A percentile compares a stretch with the other conserved stretches of the same genome.
Conservation (phyloP, 2,329 filamentous ascomycete species). For the Clonostachys byssicola region DNA sequence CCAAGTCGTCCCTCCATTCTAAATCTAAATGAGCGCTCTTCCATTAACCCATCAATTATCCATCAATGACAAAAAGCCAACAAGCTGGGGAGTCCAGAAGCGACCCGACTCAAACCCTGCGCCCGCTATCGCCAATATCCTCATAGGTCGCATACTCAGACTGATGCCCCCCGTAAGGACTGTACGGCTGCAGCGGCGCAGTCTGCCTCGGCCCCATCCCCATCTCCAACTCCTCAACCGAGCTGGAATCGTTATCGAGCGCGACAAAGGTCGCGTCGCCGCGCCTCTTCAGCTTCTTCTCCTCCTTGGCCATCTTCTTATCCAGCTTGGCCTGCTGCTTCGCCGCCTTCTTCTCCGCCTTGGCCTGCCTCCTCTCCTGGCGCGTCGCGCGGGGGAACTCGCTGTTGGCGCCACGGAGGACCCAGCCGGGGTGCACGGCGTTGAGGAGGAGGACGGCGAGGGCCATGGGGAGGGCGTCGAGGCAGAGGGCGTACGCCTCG, state of each 20-base stretch:
- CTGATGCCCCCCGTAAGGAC: too few species aligned
- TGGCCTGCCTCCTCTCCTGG: slow-evolving; percentile 29
- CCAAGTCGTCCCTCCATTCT: too few species aligned
- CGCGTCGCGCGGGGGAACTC: slow-evolving; percentile 28
- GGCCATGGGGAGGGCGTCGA: slow-evolving; percentile 53
- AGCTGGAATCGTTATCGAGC: background rate
- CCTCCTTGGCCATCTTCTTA: background rate
- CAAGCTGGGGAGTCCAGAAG: too few species aligned
- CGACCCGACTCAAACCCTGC: too few species aligned
- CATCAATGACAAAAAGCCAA: too few species aligned
- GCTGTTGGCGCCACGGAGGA: slow-evolving; percentile 33
- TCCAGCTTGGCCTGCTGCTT: background rate
- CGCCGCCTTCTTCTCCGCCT: slow-evolving; percentile 22
- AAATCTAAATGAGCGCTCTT: too few species aligned
- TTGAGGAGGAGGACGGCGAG: slow-evolving; percentile 34
- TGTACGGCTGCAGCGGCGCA: too few species aligned
- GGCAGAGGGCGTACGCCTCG: slow-evolving; percentile 44
- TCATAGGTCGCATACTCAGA: too few species aligned
- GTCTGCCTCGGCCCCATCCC: background rate
- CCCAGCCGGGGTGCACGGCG: slow-evolving; percentile 37
- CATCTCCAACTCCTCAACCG: background rate
- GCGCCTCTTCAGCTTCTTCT: background rate
- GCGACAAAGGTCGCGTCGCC: background rate
- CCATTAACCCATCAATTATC: too few species aligned
- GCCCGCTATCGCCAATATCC: too few species aligned